Evolutionary conservation across 495 filamentous ascomycete genomes (phyloP), one percentile per base, ranked within the genome.

Genomic region (Coniosporium apollinis): DNA sequence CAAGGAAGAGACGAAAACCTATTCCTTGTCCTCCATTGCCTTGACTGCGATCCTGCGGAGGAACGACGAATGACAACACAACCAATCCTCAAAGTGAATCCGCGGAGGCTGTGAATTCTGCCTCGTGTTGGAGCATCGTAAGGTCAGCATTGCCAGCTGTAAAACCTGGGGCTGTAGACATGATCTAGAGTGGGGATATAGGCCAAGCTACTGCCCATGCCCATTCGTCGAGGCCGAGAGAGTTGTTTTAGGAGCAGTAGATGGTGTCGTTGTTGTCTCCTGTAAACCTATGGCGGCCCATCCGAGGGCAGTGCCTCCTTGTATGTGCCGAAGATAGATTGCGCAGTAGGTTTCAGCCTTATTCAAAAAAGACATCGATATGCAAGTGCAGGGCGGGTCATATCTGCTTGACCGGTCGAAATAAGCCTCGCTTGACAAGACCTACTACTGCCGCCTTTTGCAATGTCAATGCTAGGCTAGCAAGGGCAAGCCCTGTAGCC

Each of bases 301-400:
- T 33, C 2, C 15, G n/a, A 3, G 30, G n/a, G 30, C 3, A 33
- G n/a, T 33, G 14, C 5, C 15, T 16, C 15, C 15, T 33, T 33
- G 8, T 33, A 33, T n/a, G 14, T 4, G 30, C 30, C 15, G 30
- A 33, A 33, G 30, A 33, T 33, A 33, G 30, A 33, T 33, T n/a
- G n/a, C n/a, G n/a, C 30, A 33, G 15, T 18, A 4, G 30, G 30
- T 33, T 33, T 33, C 30, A 33, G 30, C 30, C 30, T 18, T 13
- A 18, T 33, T 33, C 30, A 9, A 16, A 18, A 33, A 33, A 33
- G 30, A 19, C 30, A 33, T 33, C 30, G 30, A 33, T 33, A 15
- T 33, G 22, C 30, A 33, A 30, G 28, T 30, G 14, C 28, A 30
- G 14, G 28, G 7, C 7, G 28, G n/a, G 14, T 14, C 28, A 7